Base-by-base conservation (phyloP, 441 rosid species). In the Isatis lusitanica region DNA sequence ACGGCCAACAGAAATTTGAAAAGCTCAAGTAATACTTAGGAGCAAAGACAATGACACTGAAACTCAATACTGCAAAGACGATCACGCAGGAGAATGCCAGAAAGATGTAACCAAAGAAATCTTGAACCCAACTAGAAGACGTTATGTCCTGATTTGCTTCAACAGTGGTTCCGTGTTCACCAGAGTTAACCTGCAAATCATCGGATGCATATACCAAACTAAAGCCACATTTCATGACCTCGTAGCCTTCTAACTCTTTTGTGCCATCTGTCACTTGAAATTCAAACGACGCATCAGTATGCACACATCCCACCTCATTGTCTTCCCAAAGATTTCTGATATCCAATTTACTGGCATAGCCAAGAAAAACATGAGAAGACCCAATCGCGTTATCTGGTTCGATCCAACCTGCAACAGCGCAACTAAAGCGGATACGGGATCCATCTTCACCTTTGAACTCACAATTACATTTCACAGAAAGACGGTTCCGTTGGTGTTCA, bases 331-430 rank as follows among this genome's bases (percentile, higher is more conserved):
- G 36, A 53, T 63, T 63, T 69, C 63, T 63, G 38, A 72, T 52
- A 44, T 63, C 42, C 9, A 64, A 9, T 63, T 46, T 31, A 46
- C 71, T 55, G 24, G 36, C 12, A 36, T 53, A 64, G 33, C 71
- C 58, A 7, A 73, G 56, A 17, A 73, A 73, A 31, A 73, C 65
- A 55, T 73, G 77, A 31, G 44, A 57, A 6, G 66, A 46, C 42
- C 56, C 71, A 1, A 65, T 40, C 60, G 57, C 71, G 28, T 43
- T n/a, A 5, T 53, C 63, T 36, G 48, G n/a, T 59, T 70, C 58
- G 1, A 18, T 42, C 63, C 64, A 59, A 17, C 46, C 53, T 39
- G 13, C 72, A 55, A 55, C 30, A 16, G 64, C 46, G 44, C 15
- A n/a, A 55, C 47, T 63, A 44, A 64, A 63, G 44, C 6, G 56